Evolutionary conservation across 2,329 filamentous ascomycete species (phyloP), one percentile per base, ranked within the genome.

Genomic region (Hymenoscyphus fraxineus): DNA sequence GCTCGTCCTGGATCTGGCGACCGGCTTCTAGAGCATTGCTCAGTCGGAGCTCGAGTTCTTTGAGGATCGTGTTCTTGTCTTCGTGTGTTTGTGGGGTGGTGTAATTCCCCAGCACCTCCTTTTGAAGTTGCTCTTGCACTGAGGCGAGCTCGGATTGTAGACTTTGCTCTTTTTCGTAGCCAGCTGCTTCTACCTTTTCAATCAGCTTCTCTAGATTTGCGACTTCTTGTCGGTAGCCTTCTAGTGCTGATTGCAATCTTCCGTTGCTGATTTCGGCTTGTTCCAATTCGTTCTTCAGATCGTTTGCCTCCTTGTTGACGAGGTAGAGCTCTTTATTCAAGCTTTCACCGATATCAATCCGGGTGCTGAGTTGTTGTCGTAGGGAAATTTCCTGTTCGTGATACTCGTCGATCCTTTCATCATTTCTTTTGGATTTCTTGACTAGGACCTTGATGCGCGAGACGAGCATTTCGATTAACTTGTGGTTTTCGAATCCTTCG

Each of bases 351-450:
- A 80, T 82, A 0, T 79, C 78, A 0, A 85, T 81, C 0, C 84
- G 79, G 0, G 82, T 80, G 10, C 79, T 77, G 3, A 88, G 80
- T 70, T 88, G 85, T 67, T 84, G 80, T 1, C 85, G 80, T 13
- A 88, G 77, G 0, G 81, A 82, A 0, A 78, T 74, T 75, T 87
- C 85, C 6, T 83, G 80, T 27, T 80, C 79, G 71, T 85, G 84
- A 73, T 86, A 85, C 74, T 88, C 83, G 71, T 88, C 85, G 40
- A 88, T 82, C 35, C 77, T 74, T n/a, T 79, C 79, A 58, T 87
- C 85, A 51, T 76, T 78, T 58, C 83, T 81, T 35, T 77, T 79
- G 9, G 75, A 77, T 61, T 77, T 78, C 55, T 77, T 78, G 1
- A 81, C 76, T 39, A 88, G 78, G 15, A 78, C 77, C 2, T 83